Evolutionary conservation across 2,329 filamentous ascomycete genomes (phyloP).

Genomic region (Pseudogymnoascus sp.): DNA sequence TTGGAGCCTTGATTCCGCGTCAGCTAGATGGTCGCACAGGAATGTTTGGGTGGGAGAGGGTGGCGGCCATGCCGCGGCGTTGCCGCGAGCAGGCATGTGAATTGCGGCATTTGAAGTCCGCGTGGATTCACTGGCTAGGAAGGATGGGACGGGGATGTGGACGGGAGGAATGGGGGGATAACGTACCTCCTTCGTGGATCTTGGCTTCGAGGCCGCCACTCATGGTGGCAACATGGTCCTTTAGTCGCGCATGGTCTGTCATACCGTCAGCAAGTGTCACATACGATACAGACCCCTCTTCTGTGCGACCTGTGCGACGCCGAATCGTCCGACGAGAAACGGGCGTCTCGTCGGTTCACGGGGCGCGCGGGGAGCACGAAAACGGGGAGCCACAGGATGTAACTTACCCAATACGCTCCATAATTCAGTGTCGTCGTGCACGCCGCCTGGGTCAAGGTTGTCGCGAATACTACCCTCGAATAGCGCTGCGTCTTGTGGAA

Average conservation of each 20-base stretch:
- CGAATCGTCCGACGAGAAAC: conserved; percentile 2
- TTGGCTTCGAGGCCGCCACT: conserved; percentile 81
- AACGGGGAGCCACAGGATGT: neutral
- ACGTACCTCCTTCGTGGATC: conserved; percentile 88
- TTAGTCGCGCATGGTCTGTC: conserved; percentile 82
- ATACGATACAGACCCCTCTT: conserved; percentile 21
- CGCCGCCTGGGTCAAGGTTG: conserved; percentile 89
- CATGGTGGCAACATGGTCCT: conserved; percentile 83
- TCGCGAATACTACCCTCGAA: conserved; percentile 92
- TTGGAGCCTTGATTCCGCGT: conserved; percentile 65
- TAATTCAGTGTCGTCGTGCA: conserved; percentile 92
- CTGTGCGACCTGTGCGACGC: conserved; percentile 8
- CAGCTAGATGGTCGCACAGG: conserved; percentile 8
- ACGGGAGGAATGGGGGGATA: neutral
- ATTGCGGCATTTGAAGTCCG: neutral
- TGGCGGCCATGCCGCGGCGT: conserved; percentile 8
- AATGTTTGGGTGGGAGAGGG: conserved; percentile 10
- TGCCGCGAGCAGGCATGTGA: neutral
- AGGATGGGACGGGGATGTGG: neutral
- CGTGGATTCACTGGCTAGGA: neutral
- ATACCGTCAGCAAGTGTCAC: conserved; percentile 33
- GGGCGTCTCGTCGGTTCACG: neutral
- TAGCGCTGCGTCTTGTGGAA: conserved; percentile 92
- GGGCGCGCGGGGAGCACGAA: neutral
- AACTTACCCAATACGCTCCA: conserved; percentile 87